phyloP scores from a whole-genome alignment of 768 basidiomycete genomes.

The Hebeloma cylindrosporum region DNA sequence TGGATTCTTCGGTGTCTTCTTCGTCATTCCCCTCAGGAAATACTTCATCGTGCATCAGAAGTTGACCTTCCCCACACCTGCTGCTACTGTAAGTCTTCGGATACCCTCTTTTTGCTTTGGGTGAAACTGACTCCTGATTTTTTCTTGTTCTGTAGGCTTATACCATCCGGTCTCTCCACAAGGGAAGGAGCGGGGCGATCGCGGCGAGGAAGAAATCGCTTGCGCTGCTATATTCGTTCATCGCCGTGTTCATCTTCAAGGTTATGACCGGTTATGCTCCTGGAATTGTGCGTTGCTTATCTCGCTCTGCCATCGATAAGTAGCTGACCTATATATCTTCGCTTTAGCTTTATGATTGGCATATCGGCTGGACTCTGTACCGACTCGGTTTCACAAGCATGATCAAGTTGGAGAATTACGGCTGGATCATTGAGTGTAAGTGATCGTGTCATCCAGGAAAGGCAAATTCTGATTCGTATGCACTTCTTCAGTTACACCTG shows the following conservation, averaged over 20 bases:
- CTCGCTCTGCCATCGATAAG: not conserved
- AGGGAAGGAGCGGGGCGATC: conserved; percentile 46
- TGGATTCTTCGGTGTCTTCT: conserved; percentile 64
- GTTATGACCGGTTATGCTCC: conserved; percentile 59
- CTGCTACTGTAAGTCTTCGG: conserved; percentile 48
- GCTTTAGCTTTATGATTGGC: conserved; percentile 58
- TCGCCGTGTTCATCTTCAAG: conserved; percentile 48
- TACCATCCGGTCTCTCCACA: conserved; percentile 62
- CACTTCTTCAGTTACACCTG: conserved; percentile 41
- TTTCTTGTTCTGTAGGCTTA: conserved; percentile 40
- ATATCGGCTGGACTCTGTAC: conserved; percentile 60
- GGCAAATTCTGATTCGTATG: not conserved
- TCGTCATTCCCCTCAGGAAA: conserved; percentile 61
- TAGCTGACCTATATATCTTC: not conserved
- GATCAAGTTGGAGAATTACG: conserved; percentile 58
- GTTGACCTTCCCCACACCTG: conserved; percentile 62
- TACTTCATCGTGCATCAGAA: conserved; percentile 66
- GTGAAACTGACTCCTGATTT: not conserved
- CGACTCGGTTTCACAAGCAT: conserved; percentile 59
- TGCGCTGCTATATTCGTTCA: conserved; percentile 47
- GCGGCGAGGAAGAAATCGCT: conserved; percentile 58
- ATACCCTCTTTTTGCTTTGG: not conserved
- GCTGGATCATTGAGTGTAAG: conserved; percentile 56
- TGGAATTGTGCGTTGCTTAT: conserved; percentile 43
- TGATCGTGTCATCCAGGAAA: not conserved